Conservation (phyloP, 83 land plant species). For the Isoetes engelmannii region DNA sequence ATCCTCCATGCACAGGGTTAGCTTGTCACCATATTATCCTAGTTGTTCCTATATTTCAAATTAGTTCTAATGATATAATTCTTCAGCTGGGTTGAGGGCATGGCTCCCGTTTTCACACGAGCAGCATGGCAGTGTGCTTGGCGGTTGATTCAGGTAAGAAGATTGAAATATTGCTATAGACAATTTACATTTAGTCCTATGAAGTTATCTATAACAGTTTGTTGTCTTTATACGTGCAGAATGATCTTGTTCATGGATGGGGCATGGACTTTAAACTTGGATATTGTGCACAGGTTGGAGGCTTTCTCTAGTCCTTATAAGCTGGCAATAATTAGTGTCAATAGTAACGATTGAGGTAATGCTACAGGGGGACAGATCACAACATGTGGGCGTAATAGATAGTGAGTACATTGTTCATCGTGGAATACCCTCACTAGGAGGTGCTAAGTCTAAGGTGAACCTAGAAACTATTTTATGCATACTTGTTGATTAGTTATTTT, state of each 20-base stretch:
- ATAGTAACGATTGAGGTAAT: not conserved
- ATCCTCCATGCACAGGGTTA: conserved; percentile 85
- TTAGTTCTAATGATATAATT: not conserved
- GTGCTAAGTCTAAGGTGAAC: not conserved
- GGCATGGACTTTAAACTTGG: conserved; percentile 78
- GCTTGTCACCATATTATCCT: not conserved
- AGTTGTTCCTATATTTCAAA: not conserved
- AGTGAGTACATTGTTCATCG: conserved; percentile 67
- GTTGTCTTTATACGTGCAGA: conserved; percentile 35
- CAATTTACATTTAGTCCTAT: not conserved
- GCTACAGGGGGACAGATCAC: conserved; percentile 60
- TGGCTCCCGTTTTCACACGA: conserved; percentile 88
- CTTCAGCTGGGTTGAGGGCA: conserved; percentile 89
- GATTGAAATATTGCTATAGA: not conserved
- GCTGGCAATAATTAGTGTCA: not conserved
- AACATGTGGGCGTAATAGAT: conserved; percentile 83
- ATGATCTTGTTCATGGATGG: conserved; percentile 90
- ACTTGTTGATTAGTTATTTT: not conserved
- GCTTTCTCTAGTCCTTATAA: not conserved
- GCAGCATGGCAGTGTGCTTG: conserved; percentile 90
- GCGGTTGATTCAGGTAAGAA: conserved; percentile 72
- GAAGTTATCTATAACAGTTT: not conserved
- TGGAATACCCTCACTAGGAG: conserved; percentile 78
- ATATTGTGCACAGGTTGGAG: conserved; percentile 66
- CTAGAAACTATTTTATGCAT: not conserved